phyloP scores from a whole-genome alignment of 2,329 filamentous ascomycete genomes.

The Neospermospora avenae region DNA sequence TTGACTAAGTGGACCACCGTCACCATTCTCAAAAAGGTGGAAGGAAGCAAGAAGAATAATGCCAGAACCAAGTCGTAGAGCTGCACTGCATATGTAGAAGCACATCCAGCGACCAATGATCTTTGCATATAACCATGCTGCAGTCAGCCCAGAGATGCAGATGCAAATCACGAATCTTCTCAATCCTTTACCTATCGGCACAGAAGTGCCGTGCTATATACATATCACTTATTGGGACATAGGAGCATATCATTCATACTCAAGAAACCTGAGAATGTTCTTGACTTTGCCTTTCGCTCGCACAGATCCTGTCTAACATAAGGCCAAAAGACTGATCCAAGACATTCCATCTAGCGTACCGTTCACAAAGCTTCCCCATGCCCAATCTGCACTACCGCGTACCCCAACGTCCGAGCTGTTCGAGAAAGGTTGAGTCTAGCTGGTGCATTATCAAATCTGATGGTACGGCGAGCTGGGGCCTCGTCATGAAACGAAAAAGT shows the following conservation, averaged over 20 bases:
- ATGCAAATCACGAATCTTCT: background rate
- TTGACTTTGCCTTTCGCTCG: background rate
- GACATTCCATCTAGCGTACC: background rate
- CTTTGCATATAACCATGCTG: background rate
- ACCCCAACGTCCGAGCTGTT: background rate
- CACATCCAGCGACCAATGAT: background rate
- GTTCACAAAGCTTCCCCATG: slow-evolving; percentile 1
- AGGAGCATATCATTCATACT: background rate
- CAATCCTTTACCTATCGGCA: background rate
- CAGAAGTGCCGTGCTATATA: background rate
- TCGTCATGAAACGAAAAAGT: background rate
- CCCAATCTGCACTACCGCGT: background rate
- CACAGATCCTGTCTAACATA: background rate
- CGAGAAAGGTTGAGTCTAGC: background rate
- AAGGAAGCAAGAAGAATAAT: background rate
- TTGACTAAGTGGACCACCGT: background rate
- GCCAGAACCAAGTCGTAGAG: background rate
- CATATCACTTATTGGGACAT: background rate
- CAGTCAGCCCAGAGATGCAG: slow-evolving; percentile 1
- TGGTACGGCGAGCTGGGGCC: background rate
- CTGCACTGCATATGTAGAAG: background rate
- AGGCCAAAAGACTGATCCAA: background rate
- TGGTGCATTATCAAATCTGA: background rate
- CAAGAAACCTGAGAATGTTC: background rate
- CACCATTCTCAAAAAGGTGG: background rate